Evolutionary conservation across 1,284 basidiomycete genomes (phyloP).

Genomic region (Microbotryum silenes-acaulis): DNA sequence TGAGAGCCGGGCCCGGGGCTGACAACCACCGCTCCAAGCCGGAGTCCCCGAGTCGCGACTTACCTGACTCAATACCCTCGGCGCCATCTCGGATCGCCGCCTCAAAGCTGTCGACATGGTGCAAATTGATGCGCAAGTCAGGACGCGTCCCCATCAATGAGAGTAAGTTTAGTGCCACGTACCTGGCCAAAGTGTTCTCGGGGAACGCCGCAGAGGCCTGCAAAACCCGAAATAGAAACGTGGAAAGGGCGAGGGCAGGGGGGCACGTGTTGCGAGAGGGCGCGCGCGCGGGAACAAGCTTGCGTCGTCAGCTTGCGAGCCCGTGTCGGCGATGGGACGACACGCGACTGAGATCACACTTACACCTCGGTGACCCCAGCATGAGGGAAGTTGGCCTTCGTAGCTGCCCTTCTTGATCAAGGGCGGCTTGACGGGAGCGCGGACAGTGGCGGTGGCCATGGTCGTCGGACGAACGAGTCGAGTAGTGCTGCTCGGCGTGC

Average conservation of each 20-base stretch:
- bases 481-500: too few relatives aligned
- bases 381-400: slow-evolving; percentile 49
- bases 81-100: slow-evolving; percentile 87
- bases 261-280: slow-evolving; percentile 2
- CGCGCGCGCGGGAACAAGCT: slow-evolving; percentile 2
- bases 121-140: slow-evolving; percentile 47
- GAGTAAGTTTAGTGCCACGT: not conserved
- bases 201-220: slow-evolving; percentile 75
- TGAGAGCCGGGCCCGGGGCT: not conserved
- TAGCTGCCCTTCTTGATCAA: slow-evolving; percentile 13
- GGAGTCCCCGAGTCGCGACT: slow-evolving; percentile 23
- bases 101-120: slow-evolving; percentile 57
- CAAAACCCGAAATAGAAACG: slow-evolving; percentile 14
- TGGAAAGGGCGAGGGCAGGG: slow-evolving; percentile 6
- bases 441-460: too few relatives aligned
- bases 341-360: slow-evolving; percentile 39
- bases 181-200: slow-evolving; percentile 31
- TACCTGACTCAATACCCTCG: slow-evolving; percentile 82
- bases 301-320: not conserved
- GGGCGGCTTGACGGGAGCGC: too few relatives aligned
- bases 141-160: slow-evolving; percentile 39
- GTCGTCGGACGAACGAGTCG: too few relatives aligned
- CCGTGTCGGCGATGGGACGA: not conserved
- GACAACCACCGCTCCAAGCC: slow-evolving; percentile 7
- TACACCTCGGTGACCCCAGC: slow-evolving; percentile 92